phyloP scores from a whole-genome alignment of 306 rosid genomes.

The Acacia crassicarpa region DNA sequence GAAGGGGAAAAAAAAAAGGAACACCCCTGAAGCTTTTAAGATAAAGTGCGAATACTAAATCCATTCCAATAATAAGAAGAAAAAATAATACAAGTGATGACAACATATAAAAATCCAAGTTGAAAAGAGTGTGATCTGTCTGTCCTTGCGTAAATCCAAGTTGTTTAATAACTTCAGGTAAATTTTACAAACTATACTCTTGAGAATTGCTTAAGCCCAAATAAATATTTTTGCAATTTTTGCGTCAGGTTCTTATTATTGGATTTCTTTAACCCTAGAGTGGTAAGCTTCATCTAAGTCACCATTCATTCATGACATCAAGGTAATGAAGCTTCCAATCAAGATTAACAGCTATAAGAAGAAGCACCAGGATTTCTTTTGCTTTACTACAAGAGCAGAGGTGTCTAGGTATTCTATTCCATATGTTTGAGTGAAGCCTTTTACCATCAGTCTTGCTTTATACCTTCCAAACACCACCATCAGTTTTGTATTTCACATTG shows the following conservation, averaged over 20 bases:
- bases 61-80: background rate
- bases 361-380: background rate
- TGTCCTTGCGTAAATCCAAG: background rate
- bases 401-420: background rate
- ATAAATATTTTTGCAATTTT: background rate
- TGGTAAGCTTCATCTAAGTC: background rate
- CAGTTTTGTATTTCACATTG: background rate
- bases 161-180: background rate
- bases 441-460: background rate
- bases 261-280: background rate
- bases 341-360: background rate
- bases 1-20: background rate
- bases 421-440: background rate
- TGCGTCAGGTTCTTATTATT: background rate
- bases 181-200: background rate
- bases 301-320: background rate
- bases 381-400: background rate
- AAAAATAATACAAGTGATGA: background rate
- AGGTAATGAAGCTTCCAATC: background rate
- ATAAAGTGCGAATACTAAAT: slow-evolving; percentile 26
- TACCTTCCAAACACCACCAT: background rate
- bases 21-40: background rate
- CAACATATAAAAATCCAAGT: background rate
- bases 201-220: background rate
- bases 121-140: background rate